phyloP scores from a whole-genome alignment of 257 asterid genomes.

The Rubia yunnanensis region DNA sequence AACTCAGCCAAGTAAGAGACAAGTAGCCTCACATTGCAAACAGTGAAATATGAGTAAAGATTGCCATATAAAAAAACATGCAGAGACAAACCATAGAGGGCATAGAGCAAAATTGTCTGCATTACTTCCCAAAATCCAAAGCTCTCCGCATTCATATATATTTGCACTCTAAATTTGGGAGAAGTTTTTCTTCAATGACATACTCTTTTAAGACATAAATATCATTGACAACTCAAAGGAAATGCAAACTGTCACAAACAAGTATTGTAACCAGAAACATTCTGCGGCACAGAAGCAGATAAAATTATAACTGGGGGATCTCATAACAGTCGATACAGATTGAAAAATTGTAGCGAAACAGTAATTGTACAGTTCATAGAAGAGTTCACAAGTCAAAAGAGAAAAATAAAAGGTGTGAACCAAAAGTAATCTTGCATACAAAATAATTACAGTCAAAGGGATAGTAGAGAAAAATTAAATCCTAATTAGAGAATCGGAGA shows the following conservation, averaged over 20 bases:
- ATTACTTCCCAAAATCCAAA: background rate
- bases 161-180: background rate
- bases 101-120: background rate
- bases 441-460: background rate
- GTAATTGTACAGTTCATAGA: background rate
- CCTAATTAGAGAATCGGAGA: too few relatives aligned
- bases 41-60: background rate
- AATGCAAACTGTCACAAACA: background rate
- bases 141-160: background rate
- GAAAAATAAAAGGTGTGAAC: background rate
- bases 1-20: slow-evolving; percentile 1
- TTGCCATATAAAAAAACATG: background rate
- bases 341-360: background rate
- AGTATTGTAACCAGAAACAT: background rate
- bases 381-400: background rate
- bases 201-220: background rate
- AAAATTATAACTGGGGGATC: background rate
- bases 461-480: background rate
- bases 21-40: background rate
- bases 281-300: background rate
- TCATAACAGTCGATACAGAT: background rate
- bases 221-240: background rate
- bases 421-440: background rate
- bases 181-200: background rate
- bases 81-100: background rate